Evolutionary conservation across 352 stramenopile species (phyloP), one percentile per base, ranked within the genome.

Genomic region (Globisporangium nodosum): DNA sequence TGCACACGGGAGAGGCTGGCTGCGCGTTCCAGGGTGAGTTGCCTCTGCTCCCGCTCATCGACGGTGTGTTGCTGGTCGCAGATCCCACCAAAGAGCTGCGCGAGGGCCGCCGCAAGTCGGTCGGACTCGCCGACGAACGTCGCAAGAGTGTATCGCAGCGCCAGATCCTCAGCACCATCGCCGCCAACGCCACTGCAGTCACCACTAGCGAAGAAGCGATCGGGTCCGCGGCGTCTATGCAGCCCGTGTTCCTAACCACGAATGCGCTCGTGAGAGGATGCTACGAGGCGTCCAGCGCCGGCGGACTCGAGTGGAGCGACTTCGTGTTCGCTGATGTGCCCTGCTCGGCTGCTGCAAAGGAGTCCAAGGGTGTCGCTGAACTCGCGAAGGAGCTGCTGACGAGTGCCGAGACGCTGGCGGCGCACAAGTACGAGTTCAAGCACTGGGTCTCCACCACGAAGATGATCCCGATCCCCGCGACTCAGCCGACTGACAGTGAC

Each of bases 271-370:
- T 86, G 5, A 65, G 63, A 21, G 51, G 66, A 5, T 69, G 86
- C 8, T 79, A 76, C 37, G 64, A 81, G 16, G 68, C 68, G 21
- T 60, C 74, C 1, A 61, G 35, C 16, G 60, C 79, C 16, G 76
- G 79, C 3, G 76, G 79, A 0, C 55, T 92, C 27, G 72, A 87
- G 64, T 90, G 82, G 82, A 89, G 69, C n/a, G 82, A 90, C 61
- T 89, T 92, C 56, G 65, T 73, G n/a, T 88, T 90, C 56, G 69
- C 76, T 0, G 69, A 81, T 30, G 33, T 92, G 20, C 54, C 33
- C 65, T 61, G 9, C 35, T 49, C 16, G 13, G 64, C 30, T 9
- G 46, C 52, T 18, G 39, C 18, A 8, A 59, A 33, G 16, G 65
- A 76, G 12, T 30, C 31, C 42, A 78, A 65, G 35, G 53, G 50